A percentile compares a stretch with the other conserved stretches of the same genome.
Evolutionary conservation across 352 stramenopile species (phyloP).

Genomic region (Phytophthora colocasiae): DNA sequence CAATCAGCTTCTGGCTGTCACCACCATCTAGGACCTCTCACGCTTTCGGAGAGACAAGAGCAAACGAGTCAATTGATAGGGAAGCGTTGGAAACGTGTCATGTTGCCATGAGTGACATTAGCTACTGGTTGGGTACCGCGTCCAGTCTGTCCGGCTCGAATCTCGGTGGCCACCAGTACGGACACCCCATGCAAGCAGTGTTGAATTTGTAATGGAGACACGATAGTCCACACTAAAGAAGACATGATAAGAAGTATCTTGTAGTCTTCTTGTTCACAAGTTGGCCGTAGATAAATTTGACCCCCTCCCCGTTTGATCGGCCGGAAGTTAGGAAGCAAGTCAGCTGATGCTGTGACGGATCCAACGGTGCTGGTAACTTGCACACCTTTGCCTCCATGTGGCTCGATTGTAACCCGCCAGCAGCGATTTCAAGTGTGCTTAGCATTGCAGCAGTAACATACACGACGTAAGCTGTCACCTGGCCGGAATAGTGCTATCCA

Average conservation of each 20-base stretch:
- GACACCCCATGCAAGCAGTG: neutral
- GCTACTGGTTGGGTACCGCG: constrained; percentile 2
- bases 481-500: constrained; percentile 5
- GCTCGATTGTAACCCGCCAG: constrained; percentile 14
- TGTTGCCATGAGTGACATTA: constrained; percentile 14
- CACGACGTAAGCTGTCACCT: constrained; percentile 3
- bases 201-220: constrained; percentile 29
- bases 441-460: constrained; percentile 1
- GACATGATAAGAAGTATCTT: constrained; percentile 10
- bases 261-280: neutral
- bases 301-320: neutral
- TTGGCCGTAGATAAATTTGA: neutral
- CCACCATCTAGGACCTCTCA: constrained; percentile 2
- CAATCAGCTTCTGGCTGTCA: neutral
- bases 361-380: neutral
- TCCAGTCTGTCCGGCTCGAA: constrained; percentile 10
- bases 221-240: constrained; percentile 21
- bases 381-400: constrained; percentile 19
- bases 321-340: constrained; percentile 4
- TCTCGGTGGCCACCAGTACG: constrained; percentile 15
- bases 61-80: constrained; percentile 3
- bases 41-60: neutral
- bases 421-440: constrained; percentile 17
- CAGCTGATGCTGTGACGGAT: constrained; percentile 24
- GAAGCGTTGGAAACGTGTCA: constrained; percentile 8